Conservation (phyloP, 1,284 basidiomycete species). For the Ustilago trichophora region DNA sequence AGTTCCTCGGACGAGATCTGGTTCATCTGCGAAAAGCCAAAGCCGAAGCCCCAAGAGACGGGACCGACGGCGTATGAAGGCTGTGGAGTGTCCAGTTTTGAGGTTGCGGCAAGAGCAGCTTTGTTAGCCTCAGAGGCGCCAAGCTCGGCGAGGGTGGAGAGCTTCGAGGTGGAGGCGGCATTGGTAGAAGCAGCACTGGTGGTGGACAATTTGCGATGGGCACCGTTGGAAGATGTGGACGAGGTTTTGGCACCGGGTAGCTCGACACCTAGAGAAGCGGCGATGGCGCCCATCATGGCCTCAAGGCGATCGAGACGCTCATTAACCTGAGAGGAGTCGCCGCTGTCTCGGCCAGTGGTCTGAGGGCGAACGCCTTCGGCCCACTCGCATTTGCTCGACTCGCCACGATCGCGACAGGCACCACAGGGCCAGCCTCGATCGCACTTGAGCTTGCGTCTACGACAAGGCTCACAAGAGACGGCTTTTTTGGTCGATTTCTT, state of each 20-base stretch:
- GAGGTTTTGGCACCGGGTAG: slow-evolving; percentile 24
- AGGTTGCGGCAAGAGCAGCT: slow-evolving; percentile 24
- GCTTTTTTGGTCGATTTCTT: slow-evolving; percentile 58
- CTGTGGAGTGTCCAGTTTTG: background rate
- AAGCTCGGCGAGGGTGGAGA: slow-evolving; percentile 45
- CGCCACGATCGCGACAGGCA: slow-evolving; percentile 48
- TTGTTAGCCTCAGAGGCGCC: slow-evolving; percentile 38
- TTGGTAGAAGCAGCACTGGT: slow-evolving; percentile 13
- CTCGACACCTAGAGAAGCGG: slow-evolving; percentile 35
- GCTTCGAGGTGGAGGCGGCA: slow-evolving; percentile 25
- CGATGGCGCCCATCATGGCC: slow-evolving; percentile 47
- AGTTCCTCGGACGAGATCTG: slow-evolving; percentile 27
- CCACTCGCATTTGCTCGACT: slow-evolving; percentile 58
- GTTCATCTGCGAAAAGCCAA: slow-evolving; percentile 41
- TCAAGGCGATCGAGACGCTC: slow-evolving; percentile 54
- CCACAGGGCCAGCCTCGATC: slow-evolving; percentile 56
- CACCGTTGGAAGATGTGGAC: background rate
- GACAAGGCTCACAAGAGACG: slow-evolving; percentile 59
- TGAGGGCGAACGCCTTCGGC: slow-evolving; percentile 57
- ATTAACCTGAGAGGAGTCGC: slow-evolving; percentile 27
- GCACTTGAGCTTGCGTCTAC: slow-evolving; percentile 59
- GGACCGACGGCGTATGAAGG: slow-evolving; percentile 12
- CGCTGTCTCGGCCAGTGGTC: slow-evolving; percentile 44
- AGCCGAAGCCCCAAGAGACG: slow-evolving; percentile 43
- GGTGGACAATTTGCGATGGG: slow-evolving; percentile 18